Evolutionary conservation across 331 rosid species (phyloP).

Genomic region (Prunus yedoensis): DNA sequence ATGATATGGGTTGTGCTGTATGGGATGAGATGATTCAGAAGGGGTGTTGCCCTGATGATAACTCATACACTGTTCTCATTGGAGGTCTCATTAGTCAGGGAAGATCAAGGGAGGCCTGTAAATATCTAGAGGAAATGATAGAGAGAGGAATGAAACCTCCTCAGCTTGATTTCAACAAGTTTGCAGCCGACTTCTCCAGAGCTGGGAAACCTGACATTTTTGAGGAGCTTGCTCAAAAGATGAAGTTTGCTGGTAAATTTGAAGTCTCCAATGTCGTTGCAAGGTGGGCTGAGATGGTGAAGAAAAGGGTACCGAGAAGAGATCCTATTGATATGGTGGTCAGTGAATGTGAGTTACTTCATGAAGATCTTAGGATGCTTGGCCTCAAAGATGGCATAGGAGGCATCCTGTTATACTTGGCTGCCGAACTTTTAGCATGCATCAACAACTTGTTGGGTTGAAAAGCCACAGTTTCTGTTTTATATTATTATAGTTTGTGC

Average conservation of each 20-base stretch:
- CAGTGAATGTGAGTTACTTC: constrained; percentile 32
- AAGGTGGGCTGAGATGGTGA: constrained; percentile 78
- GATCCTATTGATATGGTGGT: constrained; percentile 28
- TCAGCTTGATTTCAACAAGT: constrained; percentile 80
- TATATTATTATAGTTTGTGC: background rate
- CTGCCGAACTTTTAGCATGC: background rate
- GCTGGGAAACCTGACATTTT: constrained; percentile 72
- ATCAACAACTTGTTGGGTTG: background rate
- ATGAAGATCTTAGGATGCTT: constrained; percentile 5
- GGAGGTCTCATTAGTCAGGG: constrained; percentile 80
- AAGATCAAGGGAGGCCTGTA: constrained; percentile 62
- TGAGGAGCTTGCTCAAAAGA: constrained; percentile 69
- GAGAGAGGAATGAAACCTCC: constrained; percentile 91
- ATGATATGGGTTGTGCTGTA: constrained; percentile 54
- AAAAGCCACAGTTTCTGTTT: background rate
- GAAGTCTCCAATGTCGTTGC: constrained; percentile 68
- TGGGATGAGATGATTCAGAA: constrained; percentile 71
- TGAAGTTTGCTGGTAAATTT: constrained; percentile 70
- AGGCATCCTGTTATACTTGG: background rate
- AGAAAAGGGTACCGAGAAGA: constrained; percentile 54
- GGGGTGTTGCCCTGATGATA: constrained; percentile 77
- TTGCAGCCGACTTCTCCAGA: constrained; percentile 73
- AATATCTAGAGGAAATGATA: constrained; percentile 74
- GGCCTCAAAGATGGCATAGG: background rate
- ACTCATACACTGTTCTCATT: constrained; percentile 66